Base-by-base conservation (phyloP, 2,329 filamentous ascomycete species). In the Paraconiothyrium sp. region DNA sequence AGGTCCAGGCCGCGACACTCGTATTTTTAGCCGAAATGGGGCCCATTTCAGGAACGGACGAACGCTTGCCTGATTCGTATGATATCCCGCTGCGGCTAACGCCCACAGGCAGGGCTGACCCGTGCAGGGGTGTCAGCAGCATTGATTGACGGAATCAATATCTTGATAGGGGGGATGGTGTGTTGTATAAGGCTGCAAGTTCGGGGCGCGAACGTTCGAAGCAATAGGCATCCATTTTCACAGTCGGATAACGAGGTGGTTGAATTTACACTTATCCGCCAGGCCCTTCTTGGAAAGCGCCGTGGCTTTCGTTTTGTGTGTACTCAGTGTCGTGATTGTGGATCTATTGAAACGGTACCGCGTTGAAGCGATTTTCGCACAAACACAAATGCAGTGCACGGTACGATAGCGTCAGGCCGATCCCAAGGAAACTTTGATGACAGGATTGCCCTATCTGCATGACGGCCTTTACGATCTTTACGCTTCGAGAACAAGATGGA, bases 1-100 rank as follows among this genome's bases (percentile, higher is more conserved):
- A 22, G 34, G 34, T 35, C 20, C 13, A 13, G n/a, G 10, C 20
- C n/a, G 20, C 24, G 16, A 6, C 20, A 14, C 1, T 13, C 35
- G 30, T 54, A 43, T 30, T 16, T 30, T 54, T 54, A 54, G 35
- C 50, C 35, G 35, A 54, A 30, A 41, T 32, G 16, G 35, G 43
- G 35, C 35, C 13, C 9, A 43, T 22, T 24, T 35, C 50, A 41
- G 35, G 50, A 30, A 41, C 35, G 22, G 14, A 54, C 22, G 32
- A 32, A 9, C 4, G 20, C 50, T 54, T 54, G 22, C 50, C 50
- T 27, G 35, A 41, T 54, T 30, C 14, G 50, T 27, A 43, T 9
- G 50, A 9, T 35, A 2, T 6, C 9, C 34, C 49, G 34, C 32
- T 22, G 34, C 34, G 20, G 11, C 20, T 52, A 41, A 41, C 20